Evolutionary conservation across 306 rosid species (phyloP), one percentile per base, ranked within the genome.

Genomic region (Aeschynomene evenia): DNA sequence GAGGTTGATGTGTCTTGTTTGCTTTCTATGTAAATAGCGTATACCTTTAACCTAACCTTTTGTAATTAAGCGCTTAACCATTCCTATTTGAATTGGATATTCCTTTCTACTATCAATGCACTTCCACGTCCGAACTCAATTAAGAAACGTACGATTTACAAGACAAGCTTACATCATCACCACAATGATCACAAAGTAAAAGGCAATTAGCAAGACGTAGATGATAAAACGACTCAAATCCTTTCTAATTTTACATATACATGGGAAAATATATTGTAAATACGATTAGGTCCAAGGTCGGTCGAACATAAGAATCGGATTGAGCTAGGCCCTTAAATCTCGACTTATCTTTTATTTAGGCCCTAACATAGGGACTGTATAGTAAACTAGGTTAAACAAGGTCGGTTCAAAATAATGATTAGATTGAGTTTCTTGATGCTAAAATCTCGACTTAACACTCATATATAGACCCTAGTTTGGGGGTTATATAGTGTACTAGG

Each of bases 81-180:
- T 19, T 18, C 3, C 7, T 0, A 9, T 40, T 28, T 4, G 29
- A 29, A 26, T 66, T 24, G 16, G 1, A 64, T 5, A 37, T 68
- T 28, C 37, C 6, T 9, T 63, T n/a, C 26, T 42, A 74, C 78
- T 51, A 51, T 70, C 75, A 45, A n/a, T 37, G 43, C 43, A 16
- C 75, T 73, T 77, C 5, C 75, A 70, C 51, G 72, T 73, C 74
- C 9, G 68, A 64, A 50, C 64, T 33, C 2, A 73, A 64, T 39
- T 3, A 70, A 70, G 82, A 45, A 15, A 77, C 49, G 67, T 19
- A 24, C 12, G 57, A 58, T 16, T 12, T 57, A 57, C n/a, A 23
- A n/a, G 22, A 23, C 6, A 60, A n/a, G 43, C 31, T n/a, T 23
- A 7, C 72, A 20, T 49, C 72, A 66, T 19, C 48, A 48, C 23